Base-by-base conservation (phyloP, 345 rosid genomes). In the Lepidium africanum region DNA sequence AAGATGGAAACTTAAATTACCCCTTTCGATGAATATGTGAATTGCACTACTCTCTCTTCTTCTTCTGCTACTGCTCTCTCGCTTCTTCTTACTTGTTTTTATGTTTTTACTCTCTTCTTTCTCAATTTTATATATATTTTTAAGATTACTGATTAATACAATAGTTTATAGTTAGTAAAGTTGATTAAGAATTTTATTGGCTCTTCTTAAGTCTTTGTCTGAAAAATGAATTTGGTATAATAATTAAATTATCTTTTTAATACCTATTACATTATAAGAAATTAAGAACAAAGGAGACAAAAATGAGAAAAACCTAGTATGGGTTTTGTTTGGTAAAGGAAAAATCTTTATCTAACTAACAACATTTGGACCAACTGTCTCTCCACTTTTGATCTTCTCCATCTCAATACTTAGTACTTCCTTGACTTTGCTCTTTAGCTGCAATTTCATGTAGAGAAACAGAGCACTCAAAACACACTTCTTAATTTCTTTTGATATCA, bases 371-470 rank as follows among this genome's bases (percentile, higher is more conserved):
- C 50, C 67, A 66, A 33, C 55, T 2, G 11, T 68, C 13, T 27
- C 54, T 69, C 43, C 32, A 60, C 71, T 77, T 83, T 19, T 67
- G 67, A 87, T 83, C 74, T 80, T 84, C 49, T 76, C 86, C 86
- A 76, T 83, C 69, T 87, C 95, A 56, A 59, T 73, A 54, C 55
- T 71, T 67, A 90, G 76, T 58, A 86, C 48, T 45, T 79, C 76
- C 35, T 82, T 83, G 74, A 87, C 95, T 65, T 58, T 76, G 53
- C 60, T 71, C 75, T 80, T 87, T 57, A 90, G 78, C 97, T 87
- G 86, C 81, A 77, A 15, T 51, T 36, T 30, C 37, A 71, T 36
- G 62, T 36, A 70, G 23, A 39, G 49, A 55, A 42, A 74, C 66
- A 74, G 5, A 41, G 3, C 21, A 63, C 10, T 54, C 39, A 77